phyloP scores from a whole-genome alignment of 805 yeast species.

The Wickerhamiella spandovensis region DNA sequence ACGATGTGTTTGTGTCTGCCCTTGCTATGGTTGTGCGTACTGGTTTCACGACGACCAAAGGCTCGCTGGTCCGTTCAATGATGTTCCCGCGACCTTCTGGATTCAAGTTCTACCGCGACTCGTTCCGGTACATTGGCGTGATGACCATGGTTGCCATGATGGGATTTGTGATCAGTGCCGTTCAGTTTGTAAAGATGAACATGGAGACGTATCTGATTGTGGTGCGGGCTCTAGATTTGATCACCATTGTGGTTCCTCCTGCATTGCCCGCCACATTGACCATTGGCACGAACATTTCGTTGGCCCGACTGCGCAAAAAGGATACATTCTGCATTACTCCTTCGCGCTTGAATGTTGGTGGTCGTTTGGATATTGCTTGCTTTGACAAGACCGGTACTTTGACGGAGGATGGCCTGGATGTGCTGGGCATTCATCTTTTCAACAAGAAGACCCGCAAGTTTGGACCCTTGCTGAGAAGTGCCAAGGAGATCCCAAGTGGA shows the following conservation, averaged over 20 bases:
- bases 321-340: constrained; percentile 86
- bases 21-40: constrained; percentile 79
- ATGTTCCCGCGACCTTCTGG: constrained; percentile 90
- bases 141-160: constrained; percentile 75
- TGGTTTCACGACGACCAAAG: constrained; percentile 92
- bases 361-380: constrained; percentile 77
- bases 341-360: constrained; percentile 89
- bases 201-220: constrained; percentile 57
- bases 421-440: constrained; percentile 45
- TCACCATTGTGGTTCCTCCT: constrained; percentile 97
- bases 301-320: constrained; percentile 54
- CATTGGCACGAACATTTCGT: constrained; percentile 89
- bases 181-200: constrained; percentile 68
- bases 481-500: constrained; percentile 8
- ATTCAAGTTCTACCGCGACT: constrained; percentile 85
- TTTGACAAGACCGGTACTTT: constrained; percentile 97
- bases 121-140: constrained; percentile 90
- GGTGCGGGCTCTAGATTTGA: constrained; percentile 80
- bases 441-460: constrained; percentile 13
- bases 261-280: constrained; percentile 96
- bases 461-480: constrained; percentile 11
- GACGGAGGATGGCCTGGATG: constrained; percentile 93
- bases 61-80: constrained; percentile 88
- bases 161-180: constrained; percentile 75
- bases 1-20: constrained; percentile 51